These are phyloP conservation scores for Tetrapisispora fleetii DNA, from an alignment of 805 yeast genomes.

Conservation along the genomic window DNA sequence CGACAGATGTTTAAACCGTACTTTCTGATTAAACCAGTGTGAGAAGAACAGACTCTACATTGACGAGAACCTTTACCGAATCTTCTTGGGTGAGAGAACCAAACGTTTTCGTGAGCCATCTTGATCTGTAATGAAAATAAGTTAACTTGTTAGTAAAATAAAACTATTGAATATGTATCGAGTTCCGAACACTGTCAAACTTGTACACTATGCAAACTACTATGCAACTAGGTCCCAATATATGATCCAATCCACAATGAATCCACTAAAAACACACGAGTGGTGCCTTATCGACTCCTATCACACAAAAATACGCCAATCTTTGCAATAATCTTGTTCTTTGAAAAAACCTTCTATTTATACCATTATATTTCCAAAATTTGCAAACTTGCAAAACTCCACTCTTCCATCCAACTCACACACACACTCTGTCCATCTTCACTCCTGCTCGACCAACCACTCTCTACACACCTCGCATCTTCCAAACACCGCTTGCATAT, in stretches of 20 bases:
- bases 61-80: conserved; percentile 99
- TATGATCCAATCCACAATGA: neutral
- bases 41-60: conserved; percentile 98
- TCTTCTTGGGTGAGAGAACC: conserved; percentile 99
- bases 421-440: too few species aligned
- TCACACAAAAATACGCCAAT: too few species aligned
- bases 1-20: conserved; percentile 99
- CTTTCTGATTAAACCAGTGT: conserved; percentile 99
- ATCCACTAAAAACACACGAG: too few species aligned
- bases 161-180: neutral
- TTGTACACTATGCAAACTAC: neutral
- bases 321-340: too few species aligned
- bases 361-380: too few species aligned
- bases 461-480: too few species aligned
- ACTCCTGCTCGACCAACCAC: too few species aligned
- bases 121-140: conserved; percentile 12
- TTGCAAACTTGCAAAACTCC: too few species aligned
- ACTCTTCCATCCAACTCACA: too few species aligned
- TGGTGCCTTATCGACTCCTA: too few species aligned
- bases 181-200: neutral
- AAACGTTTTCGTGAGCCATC: conserved; percentile 99
- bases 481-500: too few species aligned
- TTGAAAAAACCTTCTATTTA: too few species aligned
- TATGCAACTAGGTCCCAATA: neutral
- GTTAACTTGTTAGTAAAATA: conserved; percentile 2